phyloP scores from a whole-genome alignment of 139 green algal species.

The Penium margaritaceum region DNA sequence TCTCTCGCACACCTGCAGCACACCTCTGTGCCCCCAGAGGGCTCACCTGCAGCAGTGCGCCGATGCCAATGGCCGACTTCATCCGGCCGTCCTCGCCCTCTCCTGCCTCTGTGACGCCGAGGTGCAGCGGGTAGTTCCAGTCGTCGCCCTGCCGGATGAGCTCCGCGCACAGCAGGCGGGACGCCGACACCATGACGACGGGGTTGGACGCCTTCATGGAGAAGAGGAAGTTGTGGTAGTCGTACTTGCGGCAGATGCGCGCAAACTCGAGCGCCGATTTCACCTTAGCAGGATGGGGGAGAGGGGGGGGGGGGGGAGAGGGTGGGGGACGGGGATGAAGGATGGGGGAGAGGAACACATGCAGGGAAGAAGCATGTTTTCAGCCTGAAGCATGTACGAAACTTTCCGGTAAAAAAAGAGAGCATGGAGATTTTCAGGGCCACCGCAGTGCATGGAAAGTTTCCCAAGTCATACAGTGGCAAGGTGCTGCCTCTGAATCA shows the following conservation, averaged over 20 bases:
- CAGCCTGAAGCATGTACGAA: too few relatives aligned
- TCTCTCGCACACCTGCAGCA: too few relatives aligned
- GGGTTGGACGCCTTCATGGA: conserved; percentile 97
- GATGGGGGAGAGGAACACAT: too few relatives aligned
- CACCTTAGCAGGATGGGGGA: background rate
- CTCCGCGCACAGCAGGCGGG: conserved; percentile 85
- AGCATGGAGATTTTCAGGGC: too few relatives aligned
- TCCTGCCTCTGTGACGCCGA: conserved; percentile 90
- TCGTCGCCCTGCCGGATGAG: conserved; percentile 63
- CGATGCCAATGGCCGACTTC: conserved; percentile 96
- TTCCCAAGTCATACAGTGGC: too few relatives aligned
- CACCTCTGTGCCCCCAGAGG: too few relatives aligned
- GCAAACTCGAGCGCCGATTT: background rate
- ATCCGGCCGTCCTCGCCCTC: conserved; percentile 96
- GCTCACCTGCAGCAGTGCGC: conserved; percentile 69
- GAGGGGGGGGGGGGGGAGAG: background rate
- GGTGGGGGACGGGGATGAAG: background rate
- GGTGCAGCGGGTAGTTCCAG: conserved; percentile 96
- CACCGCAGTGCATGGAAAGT: too few relatives aligned
- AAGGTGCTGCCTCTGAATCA: too few relatives aligned
- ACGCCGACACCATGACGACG: conserved; percentile 88
- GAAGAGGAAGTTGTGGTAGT: conserved; percentile 99
- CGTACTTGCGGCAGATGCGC: conserved; percentile 46
- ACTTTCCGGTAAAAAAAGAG: too few relatives aligned
- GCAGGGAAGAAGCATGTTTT: too few relatives aligned